Percentiles rank a stretch among this genome's conserved stretches.
phyloP scores from a whole-genome alignment of 2,329 filamentous ascomycete genomes.

The Scytalidium sp. region DNA sequence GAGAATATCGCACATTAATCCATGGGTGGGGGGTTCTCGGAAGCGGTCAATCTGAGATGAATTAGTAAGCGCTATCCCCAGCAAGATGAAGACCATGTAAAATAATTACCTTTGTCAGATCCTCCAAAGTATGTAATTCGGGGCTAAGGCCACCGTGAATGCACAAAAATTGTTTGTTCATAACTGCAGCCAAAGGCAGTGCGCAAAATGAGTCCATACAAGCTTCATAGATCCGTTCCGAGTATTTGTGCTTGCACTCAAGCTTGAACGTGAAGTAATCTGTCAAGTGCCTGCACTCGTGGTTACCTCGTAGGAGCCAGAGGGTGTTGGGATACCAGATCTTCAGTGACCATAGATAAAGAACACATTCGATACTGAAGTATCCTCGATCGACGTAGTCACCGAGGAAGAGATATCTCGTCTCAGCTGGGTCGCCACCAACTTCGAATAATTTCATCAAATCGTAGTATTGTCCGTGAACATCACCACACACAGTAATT shows the following conservation, averaged over 20 bases:
- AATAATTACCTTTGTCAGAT: constrained; percentile 72
- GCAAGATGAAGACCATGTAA: not conserved
- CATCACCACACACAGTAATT: constrained; percentile 97
- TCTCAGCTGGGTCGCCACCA: constrained; percentile 93
- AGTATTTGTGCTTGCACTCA: constrained; percentile 99
- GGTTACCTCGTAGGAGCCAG: constrained; percentile 95
- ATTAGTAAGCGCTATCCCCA: constrained; percentile 5
- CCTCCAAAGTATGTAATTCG: constrained; percentile 92
- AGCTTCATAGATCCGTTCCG: constrained; percentile 90
- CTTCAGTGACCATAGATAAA: constrained; percentile 97
- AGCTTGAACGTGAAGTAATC: constrained; percentile 99
- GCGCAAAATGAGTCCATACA: constrained; percentile 98
- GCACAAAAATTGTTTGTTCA: constrained; percentile 99
- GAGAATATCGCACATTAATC: constrained; percentile 98
- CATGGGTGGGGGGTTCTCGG: constrained; percentile 94
- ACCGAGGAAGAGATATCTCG: constrained; percentile 92
- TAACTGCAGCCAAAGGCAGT: constrained; percentile 88
- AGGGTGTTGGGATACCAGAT: constrained; percentile 98
- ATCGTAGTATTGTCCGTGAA: constrained; percentile 98
- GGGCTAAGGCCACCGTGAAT: constrained; percentile 96
- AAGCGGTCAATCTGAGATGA: constrained; percentile 82
- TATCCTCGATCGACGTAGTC: constrained; percentile 98
- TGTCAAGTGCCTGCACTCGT: constrained; percentile 97
- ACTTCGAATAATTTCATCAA: constrained; percentile 99
- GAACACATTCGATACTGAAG: constrained; percentile 98